Base-by-base conservation (phyloP, 495 filamentous ascomycete species). In the Clavariopsis aquatica region DNA sequence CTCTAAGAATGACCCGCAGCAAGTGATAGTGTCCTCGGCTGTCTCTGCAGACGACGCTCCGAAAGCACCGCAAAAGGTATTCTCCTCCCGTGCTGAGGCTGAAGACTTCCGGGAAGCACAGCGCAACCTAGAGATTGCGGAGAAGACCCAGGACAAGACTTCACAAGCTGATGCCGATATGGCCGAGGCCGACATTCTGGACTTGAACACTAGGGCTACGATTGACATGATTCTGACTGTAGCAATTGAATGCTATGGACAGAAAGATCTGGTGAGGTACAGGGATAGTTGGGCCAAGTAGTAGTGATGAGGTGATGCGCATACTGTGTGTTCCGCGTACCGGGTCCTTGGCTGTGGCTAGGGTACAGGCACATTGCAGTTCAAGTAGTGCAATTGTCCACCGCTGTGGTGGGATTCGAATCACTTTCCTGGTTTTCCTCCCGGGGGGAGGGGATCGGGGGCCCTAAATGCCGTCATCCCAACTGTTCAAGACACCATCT, bases 191-290 rank as follows among this genome's bases (percentile, higher is more conserved):
- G 78, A 55, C 80, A 78, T 22, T 88, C 89, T 41, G 10, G 54
- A 63, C 22, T 29, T 31, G 24, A 71, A 71, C 43, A 71, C 60
- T 8, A 36, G 46, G 22, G 61, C 58, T 23, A 68, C 65, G 7
- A 34, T 71, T 23, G 93, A 96, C 73, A 96, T 96, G 90, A 90
- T 96, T 60, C 80, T 98, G 56, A 93, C 90, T 0, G 80, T 98
- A 27, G 88, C 89, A 41, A 94, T 92, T 66, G 92, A 96, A 76
- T 85, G 89, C 69, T 98, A 89, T 75, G 92, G 94, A 1, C 94
- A 98, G 78, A 80, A 87, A 59, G 94, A 98, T 75, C 77, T 98
- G 34, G 77, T 98, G 51, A 84, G 86, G 69, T 86, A 85, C 53
- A 80, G 91, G 45, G 82, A 88, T 27, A 28, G 31, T 6, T 77